Evolutionary conservation across 345 rosid species (phyloP), one percentile per base, ranked within the genome.

Genomic region (Gossypium stocksii): DNA sequence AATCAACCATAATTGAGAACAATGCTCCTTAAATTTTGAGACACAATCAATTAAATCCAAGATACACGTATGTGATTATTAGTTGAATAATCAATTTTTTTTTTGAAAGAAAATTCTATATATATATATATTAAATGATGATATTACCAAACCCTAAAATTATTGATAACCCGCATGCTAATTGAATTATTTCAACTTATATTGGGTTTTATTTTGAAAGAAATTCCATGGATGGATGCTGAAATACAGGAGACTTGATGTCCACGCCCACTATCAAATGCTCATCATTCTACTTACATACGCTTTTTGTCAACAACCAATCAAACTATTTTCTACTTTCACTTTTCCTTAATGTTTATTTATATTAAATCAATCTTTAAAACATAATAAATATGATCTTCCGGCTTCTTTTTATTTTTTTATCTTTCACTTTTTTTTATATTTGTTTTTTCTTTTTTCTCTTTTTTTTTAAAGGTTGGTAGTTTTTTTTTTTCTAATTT

Each of bases 31-130:
- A 23, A 59, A 60, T n/a, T 25, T 25, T 5, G 41, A 13, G 64
- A 60, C 64, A 60, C 25, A 29, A 60, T 25, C 64, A 29, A 63
- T 34, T 38, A 63, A 63, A 63, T 63, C 67, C 48, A 63, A 25
- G 43, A 60, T 15, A 63, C 46, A 63, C 67, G 67, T 34, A 63
- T 34, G 11, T 38, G 67, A 63, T 63, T 43, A 63, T 63, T 38
- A 63, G n/a, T 15, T 61, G 44, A 61, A 29, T 27, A 15, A 63
- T 62, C 67, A 8, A 34, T 3, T 0, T 29, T 0, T 27, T 27
- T 27, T 29, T 29, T 29, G 34, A 3, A 29, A 29, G 34, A 29
- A 29, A 29, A 23, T 0, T 23, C 1, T 23, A 29, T 29, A 4
- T 3, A 29, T 29, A 29, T 29, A 29, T 34, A 34, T 34, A 34